Base-by-base conservation (phyloP, 257 asterid species). In the Nyctanthes arbortristis region DNA sequence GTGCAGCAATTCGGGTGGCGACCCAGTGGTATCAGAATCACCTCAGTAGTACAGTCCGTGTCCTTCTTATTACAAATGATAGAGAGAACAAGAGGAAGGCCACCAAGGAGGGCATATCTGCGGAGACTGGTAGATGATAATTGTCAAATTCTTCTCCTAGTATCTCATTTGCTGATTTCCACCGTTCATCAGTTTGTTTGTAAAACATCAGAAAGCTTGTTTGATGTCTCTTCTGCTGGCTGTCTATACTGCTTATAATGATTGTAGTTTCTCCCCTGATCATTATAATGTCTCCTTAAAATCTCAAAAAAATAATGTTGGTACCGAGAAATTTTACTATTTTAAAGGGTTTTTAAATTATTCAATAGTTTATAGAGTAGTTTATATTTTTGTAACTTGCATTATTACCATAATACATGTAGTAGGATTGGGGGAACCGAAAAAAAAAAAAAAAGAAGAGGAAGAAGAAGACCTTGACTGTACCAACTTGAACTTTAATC, bases 11-110 rank as follows among this genome's bases (percentile, higher is more conserved):
- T 64, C 84, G 99, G 54, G 95, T 84, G 71, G 97, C 99, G 36
- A 78, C 95, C 61, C 92, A 82, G 43, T 94, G 99, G 99, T 94
- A 91, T 83, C 97, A 91, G 72, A 84, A 80, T 79, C 99, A 94
- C 82, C 97, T 94, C 18, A 90, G 95, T 2, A 54, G 69, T 63
- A 74, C 74, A 59, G 84, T 79, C 18, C 82, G 79, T 1, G 89
- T 94, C 76, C 76, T 94, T 73, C 89, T 91, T 61, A 72, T 93
- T 70, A 94, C 99, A 34, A 94, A 94, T 80, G 99, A 94, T 69
- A 82, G 86, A 78, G 97, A 94, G 36, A 94, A 91, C 79, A 88
- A 82, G 83, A 88, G 81, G 75, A 94, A 94, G 79, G 97, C 99
- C 73, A 66, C 69, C 18, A 82, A 82, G 63, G 92, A 85, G 69